phyloP scores from a whole-genome alignment of 305 asterid genomes.

The Withania somnifera region DNA sequence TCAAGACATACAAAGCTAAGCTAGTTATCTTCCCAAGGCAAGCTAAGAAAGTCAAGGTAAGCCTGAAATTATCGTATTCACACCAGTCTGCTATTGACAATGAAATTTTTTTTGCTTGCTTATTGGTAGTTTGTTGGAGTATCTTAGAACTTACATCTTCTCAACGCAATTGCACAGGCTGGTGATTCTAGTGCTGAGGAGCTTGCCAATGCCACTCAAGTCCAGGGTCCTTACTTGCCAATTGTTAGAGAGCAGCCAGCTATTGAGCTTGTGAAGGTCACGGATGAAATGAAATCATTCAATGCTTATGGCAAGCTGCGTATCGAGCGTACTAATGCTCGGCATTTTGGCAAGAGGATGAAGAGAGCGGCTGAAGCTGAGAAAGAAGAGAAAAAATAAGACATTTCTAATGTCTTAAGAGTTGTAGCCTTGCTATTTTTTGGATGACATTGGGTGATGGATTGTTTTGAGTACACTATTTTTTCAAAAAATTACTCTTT shows the following conservation, averaged over 20 bases:
- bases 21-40: slow-evolving; percentile 25
- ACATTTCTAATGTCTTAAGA: not conserved
- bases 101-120: not conserved
- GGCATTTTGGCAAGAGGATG: slow-evolving; percentile 7
- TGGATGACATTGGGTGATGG: not conserved
- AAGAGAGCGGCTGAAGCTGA: slow-evolving; percentile 72
- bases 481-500: not conserved
- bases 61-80: not conserved
- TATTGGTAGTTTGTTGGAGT: not conserved
- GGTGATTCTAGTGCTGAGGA: slow-evolving; percentile 84
- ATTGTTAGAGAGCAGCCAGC: slow-evolving; percentile 34
- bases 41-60: slow-evolving; percentile 18
- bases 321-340: slow-evolving; percentile 43
- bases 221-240: slow-evolving; percentile 61
- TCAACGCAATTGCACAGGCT: slow-evolving; percentile 14
- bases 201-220: slow-evolving; percentile 73
- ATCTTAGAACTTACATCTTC: not conserved
- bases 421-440: slow-evolving; percentile 1
- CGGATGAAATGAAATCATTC: slow-evolving; percentile 64
- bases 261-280: slow-evolving; percentile 66
- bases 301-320: slow-evolving; percentile 66
- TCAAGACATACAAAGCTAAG: slow-evolving; percentile 27
- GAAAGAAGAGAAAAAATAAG: slow-evolving; percentile 79
- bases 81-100: not conserved
- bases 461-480: not conserved